Conservation (phyloP, 768 basidiomycete species). For the Podaxis pistillaris region DNA sequence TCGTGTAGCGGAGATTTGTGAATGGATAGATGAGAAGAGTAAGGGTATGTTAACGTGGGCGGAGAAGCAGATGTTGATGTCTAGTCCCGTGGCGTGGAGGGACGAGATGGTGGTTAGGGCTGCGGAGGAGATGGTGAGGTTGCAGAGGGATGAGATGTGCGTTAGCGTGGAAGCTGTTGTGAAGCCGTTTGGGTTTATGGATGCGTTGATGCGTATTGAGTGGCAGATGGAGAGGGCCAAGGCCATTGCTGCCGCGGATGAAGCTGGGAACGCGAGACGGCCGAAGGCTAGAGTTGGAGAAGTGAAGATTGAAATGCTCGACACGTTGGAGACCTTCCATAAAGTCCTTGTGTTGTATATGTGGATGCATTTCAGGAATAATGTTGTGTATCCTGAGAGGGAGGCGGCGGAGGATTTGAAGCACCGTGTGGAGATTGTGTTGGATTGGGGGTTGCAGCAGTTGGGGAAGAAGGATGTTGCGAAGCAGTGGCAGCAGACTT, state of each 20-base stretch:
- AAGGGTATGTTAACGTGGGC: conserved; percentile 30
- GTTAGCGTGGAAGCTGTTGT: conserved; percentile 32
- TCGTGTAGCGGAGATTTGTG: conserved; percentile 27
- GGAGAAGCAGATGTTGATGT: conserved; percentile 44
- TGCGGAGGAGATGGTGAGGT: conserved; percentile 8
- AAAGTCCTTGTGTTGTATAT: conserved; percentile 75
- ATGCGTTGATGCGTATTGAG: conserved; percentile 42
- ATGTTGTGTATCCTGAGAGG: conserved; percentile 53
- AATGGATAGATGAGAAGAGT: conserved; percentile 33
- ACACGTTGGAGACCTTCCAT: conserved; percentile 69
- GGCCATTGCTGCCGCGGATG: neutral
- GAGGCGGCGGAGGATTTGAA: conserved; percentile 6
- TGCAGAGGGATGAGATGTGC: conserved; percentile 9
- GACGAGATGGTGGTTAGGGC: conserved; percentile 31
- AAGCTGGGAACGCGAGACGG: neutral
- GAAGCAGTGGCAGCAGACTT: neutral
- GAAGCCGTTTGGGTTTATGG: conserved; percentile 34
- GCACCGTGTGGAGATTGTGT: conserved; percentile 6
- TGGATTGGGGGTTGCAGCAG: conserved; percentile 9
- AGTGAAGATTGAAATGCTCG: neutral
- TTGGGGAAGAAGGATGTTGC: neutral
- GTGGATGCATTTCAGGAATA: conserved; percentile 77
- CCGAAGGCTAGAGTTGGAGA: neutral
- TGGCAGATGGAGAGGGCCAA: conserved; percentile 22
- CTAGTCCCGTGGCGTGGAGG: conserved; percentile 55